Base-by-base conservation (phyloP, 1,139 yeast genomes). In the Magnusiomyces clavatus region DNA sequence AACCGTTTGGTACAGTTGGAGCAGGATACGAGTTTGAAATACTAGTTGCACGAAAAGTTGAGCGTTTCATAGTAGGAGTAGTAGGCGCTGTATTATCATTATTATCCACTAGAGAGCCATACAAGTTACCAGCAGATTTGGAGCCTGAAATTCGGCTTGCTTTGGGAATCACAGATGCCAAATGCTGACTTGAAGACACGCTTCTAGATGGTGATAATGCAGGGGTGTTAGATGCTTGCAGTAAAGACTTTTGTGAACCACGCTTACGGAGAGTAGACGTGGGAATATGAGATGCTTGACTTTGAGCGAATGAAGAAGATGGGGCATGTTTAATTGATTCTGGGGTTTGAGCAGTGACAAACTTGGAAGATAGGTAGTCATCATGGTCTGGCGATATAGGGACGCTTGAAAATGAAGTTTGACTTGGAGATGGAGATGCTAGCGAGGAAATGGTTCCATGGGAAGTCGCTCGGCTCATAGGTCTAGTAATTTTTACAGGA, bases 301-400 rank as follows among this genome's bases (percentile, higher is more conserved):
- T 46, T 14, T 36, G 34, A 12, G 31, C 17, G 8, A 38, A 38
- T 34, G 41, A 14, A 17, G 48, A 43, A 44, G 36, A 20, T 11
- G 29, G 43, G 19, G 48, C 17, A 36, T 29, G 29, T 10, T 49
- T 12, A 5, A 41, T 37, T 8, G 48, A 13, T 29, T 46, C 40
- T 6, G 51, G 38, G 8, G 51, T 35, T 34, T 41, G n/a, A 45
- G 16, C 14, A 45, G 36, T 11, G 52, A 41, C 17, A 43, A 37
- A 40, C 50, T 49, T n/a, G 47, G 37, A 38, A 47, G 35, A 17
- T 51, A 43, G 8, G 48, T 19, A 38, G 43, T 11, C 13, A 43
- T 35, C 11, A 38, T 19, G 13, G 50, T 43, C 46, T 8, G 41
- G 14, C 51, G 45, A n/a, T 51, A 20, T 11, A 19, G 37, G n/a